phyloP scores from a whole-genome alignment of 352 stramenopile species.

The Phytophthora lateralis region DNA sequence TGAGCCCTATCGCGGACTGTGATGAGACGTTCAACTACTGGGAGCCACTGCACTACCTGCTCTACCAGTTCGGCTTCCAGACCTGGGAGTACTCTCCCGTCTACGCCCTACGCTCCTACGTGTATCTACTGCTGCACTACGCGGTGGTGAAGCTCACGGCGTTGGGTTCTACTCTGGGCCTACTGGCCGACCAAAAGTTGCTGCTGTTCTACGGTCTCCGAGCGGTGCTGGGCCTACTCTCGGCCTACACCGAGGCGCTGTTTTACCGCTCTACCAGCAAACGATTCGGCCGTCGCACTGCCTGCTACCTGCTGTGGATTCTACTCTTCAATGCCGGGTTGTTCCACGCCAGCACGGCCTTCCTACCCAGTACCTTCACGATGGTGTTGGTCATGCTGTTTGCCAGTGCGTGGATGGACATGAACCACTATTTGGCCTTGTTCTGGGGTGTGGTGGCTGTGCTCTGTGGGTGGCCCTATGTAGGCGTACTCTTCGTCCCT shows the following conservation, averaged over 20 bases:
- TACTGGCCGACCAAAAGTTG: slow-evolving; percentile 57
- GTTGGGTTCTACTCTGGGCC: slow-evolving; percentile 44
- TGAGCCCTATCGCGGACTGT: slow-evolving; percentile 94
- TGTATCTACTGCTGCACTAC: slow-evolving; percentile 88
- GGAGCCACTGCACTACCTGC: slow-evolving; percentile 97
- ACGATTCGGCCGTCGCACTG: slow-evolving; percentile 69
- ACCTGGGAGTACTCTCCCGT: slow-evolving; percentile 92
- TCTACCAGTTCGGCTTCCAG: slow-evolving; percentile 93
- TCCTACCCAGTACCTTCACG: slow-evolving; percentile 92
- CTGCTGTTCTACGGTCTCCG: slow-evolving; percentile 93
- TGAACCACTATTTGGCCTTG: slow-evolving; percentile 73
- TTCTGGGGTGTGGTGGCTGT: slow-evolving; percentile 91
- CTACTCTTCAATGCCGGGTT: slow-evolving; percentile 92
- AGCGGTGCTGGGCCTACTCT: slow-evolving; percentile 73
- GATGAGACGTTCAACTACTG: slow-evolving; percentile 99
- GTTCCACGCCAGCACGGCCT: slow-evolving; percentile 91
- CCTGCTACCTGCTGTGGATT: slow-evolving; percentile 71
- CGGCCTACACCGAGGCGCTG: slow-evolving; percentile 82
- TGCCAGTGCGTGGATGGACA: slow-evolving; percentile 78
- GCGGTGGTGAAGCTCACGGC: slow-evolving; percentile 51
- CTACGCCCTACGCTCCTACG: slow-evolving; percentile 96
- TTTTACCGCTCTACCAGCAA: slow-evolving; percentile 81
- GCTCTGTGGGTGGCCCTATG: slow-evolving; percentile 97
- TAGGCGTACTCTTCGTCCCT: slow-evolving; percentile 95
- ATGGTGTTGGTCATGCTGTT: slow-evolving; percentile 90